Evolutionary conservation across 1,139 yeast species (phyloP), one percentile per base, ranked within the genome.

Genomic region (Pichia norvegensis): DNA sequence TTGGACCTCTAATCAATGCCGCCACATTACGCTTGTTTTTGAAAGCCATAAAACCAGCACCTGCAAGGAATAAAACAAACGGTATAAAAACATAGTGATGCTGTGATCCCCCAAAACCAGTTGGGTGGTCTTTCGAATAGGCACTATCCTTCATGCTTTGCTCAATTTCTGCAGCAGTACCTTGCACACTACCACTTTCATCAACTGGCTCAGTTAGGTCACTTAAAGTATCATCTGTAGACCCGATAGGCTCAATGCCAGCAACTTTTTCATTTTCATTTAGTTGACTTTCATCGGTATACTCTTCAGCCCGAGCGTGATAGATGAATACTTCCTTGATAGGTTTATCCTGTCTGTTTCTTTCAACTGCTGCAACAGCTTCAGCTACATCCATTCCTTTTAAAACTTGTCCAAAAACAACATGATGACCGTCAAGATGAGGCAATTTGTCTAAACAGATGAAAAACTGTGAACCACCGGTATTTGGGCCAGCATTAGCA

Each of bases 401-500:
- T 11, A 78, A 50, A 45, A 84, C 82, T 65, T 83, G 85, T 47
- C 94, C 94, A 58, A 84, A 84, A n/a, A 83, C 92, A 55, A 84
- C 94, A 64, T 84, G 88, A 22, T 66, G 67, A 36, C 82, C 83
- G 63, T 82, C 78, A 57, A 84, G 72, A 82, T 83, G 78, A 38
- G 69, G 65, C 33, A 85, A 78, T 17, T 73, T 66, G 2, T 21
- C 36, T 7, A 72, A 79, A 16, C 81, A 76, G 59, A 77, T 72
- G 65, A 77, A 77, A 31, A 84, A 84, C 66, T 84, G 94, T 33
- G 87, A 79, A 27, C 92, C 90, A 61, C 81, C 83, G 63, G 90
- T 80, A 69, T 82, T 78, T 59, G 78, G 79, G 51, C 92, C 94
- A 47, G 85, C 77, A 63, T 84, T 84, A 54, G 94, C 94, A 87